phyloP scores from a whole-genome alignment of 129 eudicot genomes.

The Pittosporum tobira region DNA sequence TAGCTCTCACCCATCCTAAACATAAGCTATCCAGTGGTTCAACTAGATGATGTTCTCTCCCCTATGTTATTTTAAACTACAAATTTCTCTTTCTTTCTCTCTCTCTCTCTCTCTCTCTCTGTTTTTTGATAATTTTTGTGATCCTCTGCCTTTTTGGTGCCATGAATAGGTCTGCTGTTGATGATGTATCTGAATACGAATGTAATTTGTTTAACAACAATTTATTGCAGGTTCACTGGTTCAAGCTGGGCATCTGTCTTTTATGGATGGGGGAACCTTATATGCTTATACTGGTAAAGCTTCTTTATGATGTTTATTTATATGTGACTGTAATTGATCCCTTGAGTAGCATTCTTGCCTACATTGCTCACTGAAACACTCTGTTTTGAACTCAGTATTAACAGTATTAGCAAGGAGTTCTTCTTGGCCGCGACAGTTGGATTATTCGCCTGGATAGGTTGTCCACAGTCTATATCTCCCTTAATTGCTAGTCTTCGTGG shows the following conservation, averaged over 20 bases:
- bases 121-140: no score
- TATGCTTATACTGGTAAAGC: constrained; percentile 69
- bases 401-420: constrained; percentile 73
- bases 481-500: not conserved
- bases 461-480: constrained; percentile 8
- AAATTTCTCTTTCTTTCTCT: not conserved
- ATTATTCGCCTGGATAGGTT: constrained; percentile 75
- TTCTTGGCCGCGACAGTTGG: constrained; percentile 70
- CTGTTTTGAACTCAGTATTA: constrained; percentile 45
- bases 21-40: not conserved
- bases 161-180: not conserved
- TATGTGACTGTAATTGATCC: not conserved
- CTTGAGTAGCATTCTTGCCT: constrained; percentile 6
- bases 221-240: constrained; percentile 68
- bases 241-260: constrained; percentile 69
- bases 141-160: not conserved
- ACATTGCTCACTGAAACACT: constrained; percentile 6
- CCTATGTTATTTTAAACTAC: not conserved
- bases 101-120: no score
- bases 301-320: not conserved
- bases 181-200: not conserved
- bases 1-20: not conserved
- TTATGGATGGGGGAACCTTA: constrained; percentile 89
- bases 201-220: constrained; percentile 2
- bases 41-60: not conserved